Conservation (phyloP, 2,329 filamentous ascomycete species). For the Bisporella sp. region DNA sequence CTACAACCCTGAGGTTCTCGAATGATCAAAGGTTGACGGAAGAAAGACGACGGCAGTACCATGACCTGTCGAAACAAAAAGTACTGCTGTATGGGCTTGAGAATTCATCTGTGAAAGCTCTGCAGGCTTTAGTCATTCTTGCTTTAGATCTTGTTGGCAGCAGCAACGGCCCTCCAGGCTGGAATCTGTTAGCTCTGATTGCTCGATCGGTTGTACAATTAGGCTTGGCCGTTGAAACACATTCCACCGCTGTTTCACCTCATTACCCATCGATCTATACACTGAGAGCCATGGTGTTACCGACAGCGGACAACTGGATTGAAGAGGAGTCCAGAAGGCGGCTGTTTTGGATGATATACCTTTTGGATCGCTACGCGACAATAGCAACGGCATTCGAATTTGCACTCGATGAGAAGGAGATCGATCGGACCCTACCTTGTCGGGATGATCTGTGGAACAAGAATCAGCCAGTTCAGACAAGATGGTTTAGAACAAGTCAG, state of each 20-base stretch:
- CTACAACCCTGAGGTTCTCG: conserved; percentile 79
- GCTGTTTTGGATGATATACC: conserved; percentile 91
- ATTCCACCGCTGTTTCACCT: conserved; percentile 71
- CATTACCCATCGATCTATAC: conserved; percentile 84
- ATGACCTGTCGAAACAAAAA: conserved; percentile 75
- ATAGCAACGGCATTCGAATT: conserved; percentile 91
- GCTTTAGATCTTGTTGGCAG: conserved; percentile 79
- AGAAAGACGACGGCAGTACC: conserved; percentile 66
- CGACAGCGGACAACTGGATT: conserved; percentile 77
- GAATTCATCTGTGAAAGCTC: conserved; percentile 79
- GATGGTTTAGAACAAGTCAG: conserved; percentile 61
- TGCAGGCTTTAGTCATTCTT: conserved; percentile 82
- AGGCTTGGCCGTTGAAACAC: conserved; percentile 76
- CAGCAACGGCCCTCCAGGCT: conserved; percentile 84
- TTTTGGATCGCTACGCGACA: conserved; percentile 84
- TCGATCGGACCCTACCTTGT: conserved; percentile 80
- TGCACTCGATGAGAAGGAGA: conserved; percentile 80
- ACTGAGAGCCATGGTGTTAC: conserved; percentile 73
- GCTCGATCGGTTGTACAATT: conserved; percentile 84
- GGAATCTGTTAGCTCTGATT: conserved; percentile 86
- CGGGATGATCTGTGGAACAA: conserved; percentile 80
- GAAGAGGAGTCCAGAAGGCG: conserved; percentile 82
- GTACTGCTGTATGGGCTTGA: conserved; percentile 84
- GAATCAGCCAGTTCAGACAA: conserved; percentile 77
- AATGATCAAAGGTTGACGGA: conserved; percentile 68